Conservation (phyloP, 306 rosid genomes). For the Lathyrus tuberosus region DNA sequence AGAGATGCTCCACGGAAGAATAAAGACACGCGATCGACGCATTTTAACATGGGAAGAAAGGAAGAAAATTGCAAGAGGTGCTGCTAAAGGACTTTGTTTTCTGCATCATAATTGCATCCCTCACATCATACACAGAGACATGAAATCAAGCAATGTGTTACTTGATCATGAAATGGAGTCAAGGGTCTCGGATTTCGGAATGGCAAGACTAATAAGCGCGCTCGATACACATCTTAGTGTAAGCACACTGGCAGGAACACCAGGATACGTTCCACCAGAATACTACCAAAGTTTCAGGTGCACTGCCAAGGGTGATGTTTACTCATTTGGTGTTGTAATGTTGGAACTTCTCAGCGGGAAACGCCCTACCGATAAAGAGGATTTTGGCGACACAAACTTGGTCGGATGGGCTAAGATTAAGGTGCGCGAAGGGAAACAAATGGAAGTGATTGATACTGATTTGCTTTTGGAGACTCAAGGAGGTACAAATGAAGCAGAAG, state of each 20-base stretch:
- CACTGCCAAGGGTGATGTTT: conserved; percentile 95
- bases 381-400: conserved; percentile 92
- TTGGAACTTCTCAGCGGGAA: conserved; percentile 82
- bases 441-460: conserved; percentile 87
- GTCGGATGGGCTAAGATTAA: conserved; percentile 96
- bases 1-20: conserved; percentile 92
- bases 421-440: conserved; percentile 83
- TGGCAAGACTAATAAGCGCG: conserved; percentile 98
- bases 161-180: conserved; percentile 91
- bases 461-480: conserved; percentile 65
- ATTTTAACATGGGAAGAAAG: conserved; percentile 90
- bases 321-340: conserved; percentile 90
- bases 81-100: conserved; percentile 93
- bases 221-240: conserved; percentile 96
- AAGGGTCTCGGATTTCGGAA: conserved; percentile 92
- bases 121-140: conserved; percentile 94
- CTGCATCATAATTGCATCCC: conserved; percentile 99
- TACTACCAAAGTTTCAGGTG: conserved; percentile 97
- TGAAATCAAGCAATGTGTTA: conserved; percentile 96
- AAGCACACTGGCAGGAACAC: conserved; percentile 97
- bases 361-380: conserved; percentile 93
- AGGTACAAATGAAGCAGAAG: conserved; percentile 79
- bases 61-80: conserved; percentile 92
- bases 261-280: conserved; percentile 97
- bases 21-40: conserved; percentile 55